Evolutionary conservation across 805 yeast species (phyloP), one percentile per base, ranked within the genome.

Genomic region (Saturnispora besseyi): DNA sequence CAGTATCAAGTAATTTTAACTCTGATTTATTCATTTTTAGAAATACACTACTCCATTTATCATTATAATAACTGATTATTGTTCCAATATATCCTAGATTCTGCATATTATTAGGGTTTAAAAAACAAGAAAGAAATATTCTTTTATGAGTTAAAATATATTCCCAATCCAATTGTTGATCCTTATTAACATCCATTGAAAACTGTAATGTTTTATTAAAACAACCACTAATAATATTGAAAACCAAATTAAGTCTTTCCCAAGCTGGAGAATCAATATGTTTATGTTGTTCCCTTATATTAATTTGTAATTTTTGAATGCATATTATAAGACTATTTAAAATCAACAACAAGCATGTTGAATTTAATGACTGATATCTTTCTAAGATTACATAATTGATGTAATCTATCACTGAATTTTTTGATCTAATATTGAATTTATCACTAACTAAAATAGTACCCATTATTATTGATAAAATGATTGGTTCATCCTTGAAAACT

Each of bases 341-440:
- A 13, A 60, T 28, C 7, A 63, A 15, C 28, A 53, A 52, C 10
- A 62, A 33, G 21, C 21, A 55, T 33, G 29, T 51, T 37, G 18
- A 53, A 22, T 1, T 31, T n/a, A 37, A 15, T 13, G 21, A 38
- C 32, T 34, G 43, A 9, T 32, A 21, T 3, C 41, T 42, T 38
- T 61, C 64, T 26, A 63, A 53, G 15, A 62, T 28, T 5, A 59
- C 18, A 43, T 56, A 56, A 40, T 60, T 59, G 15, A 60, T 46
- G 32, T 58, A 62, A 42, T 59, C 62, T 29, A 61, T 29, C 9
- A 56, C 46, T 12, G 55, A 41, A n/a, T 49, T 26, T 42, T 53
- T 51, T 32, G 29, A 15, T 6, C 41, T 29, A 8, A 18, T 18
- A 11, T 11, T 26, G 29, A 9, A 45, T 8, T 22, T 28, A 1